A percentile compares a stretch with the other conserved stretches of the same genome.
Evolutionary conservation across 2,329 filamentous ascomycete species (phyloP).

Genomic region (Byssochlamys sp.): DNA sequence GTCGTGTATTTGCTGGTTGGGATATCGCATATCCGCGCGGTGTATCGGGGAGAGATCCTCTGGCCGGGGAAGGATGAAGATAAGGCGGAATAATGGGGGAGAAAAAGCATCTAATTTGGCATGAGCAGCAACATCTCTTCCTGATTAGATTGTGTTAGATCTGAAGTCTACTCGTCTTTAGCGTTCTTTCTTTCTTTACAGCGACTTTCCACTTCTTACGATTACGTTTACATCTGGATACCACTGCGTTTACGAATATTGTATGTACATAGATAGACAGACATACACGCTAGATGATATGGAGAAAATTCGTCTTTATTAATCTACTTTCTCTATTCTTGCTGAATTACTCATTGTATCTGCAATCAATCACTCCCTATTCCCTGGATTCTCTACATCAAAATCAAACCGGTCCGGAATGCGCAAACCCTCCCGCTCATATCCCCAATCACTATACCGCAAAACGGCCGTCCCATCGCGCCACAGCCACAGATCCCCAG

Average conservation of each 20-base stretch:
- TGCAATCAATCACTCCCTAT: neutral
- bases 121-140: neutral
- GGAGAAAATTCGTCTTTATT: neutral
- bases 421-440: conserved; percentile 5
- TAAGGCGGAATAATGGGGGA: neutral
- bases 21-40: neutral
- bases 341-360: neutral
- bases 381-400: conserved; percentile 5
- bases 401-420: conserved; percentile 15
- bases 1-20: neutral
- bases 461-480: conserved; percentile 12
- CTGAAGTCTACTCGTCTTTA: neutral
- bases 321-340: neutral
- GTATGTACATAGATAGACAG: neutral
- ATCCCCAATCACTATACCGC: conserved; percentile 1
- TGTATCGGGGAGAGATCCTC: neutral
- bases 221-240: neutral
- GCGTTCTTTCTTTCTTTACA: neutral
- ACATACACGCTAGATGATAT: neutral
- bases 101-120: neutral
- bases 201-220: neutral
- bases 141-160: neutral
- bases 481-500: conserved; percentile 26
- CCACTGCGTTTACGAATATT: neutral
- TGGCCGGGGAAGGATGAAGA: neutral